phyloP scores from a whole-genome alignment of 805 yeast species.

The Torulaspora delbrueckii region DNA sequence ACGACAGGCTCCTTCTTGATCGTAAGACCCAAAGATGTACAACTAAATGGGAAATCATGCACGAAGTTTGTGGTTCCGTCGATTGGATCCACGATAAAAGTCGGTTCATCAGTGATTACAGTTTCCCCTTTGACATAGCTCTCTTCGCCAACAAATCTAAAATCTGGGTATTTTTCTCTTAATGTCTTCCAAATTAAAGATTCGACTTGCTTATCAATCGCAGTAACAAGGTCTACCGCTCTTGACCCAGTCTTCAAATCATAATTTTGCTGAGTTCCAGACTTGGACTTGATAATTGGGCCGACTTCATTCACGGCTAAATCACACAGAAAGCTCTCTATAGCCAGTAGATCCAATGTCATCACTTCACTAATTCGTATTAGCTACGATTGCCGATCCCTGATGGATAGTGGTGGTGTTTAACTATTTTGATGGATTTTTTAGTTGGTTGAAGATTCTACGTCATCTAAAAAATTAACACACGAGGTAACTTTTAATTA shows the following conservation, averaged over 20 bases:
- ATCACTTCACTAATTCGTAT: background rate
- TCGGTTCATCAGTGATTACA: slow-evolving; percentile 45
- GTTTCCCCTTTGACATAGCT: slow-evolving; percentile 47
- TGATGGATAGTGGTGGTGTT: no score
- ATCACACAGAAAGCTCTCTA: slow-evolving; percentile 26
- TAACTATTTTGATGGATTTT: background rate
- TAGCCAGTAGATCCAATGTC: slow-evolving; percentile 21
- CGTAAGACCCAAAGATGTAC: slow-evolving; percentile 59
- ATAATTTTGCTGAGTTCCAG: slow-evolving; percentile 40
- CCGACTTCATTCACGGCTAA: slow-evolving; percentile 38
- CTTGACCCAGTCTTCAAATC: slow-evolving; percentile 33
- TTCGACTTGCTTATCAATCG: slow-evolving; percentile 57
- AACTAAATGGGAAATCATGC: slow-evolving; percentile 56
- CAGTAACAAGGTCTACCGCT: slow-evolving; percentile 61
- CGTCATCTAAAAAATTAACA: background rate
- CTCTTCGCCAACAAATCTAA: slow-evolving; percentile 57
- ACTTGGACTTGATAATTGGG: slow-evolving; percentile 43
- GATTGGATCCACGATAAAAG: slow-evolving; percentile 58
- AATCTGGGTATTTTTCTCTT: slow-evolving; percentile 42
- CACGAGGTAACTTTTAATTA: background rate
- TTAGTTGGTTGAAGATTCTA: background rate
- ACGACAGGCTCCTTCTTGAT: slow-evolving; percentile 47
- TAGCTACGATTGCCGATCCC: no score
- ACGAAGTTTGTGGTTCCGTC: slow-evolving; percentile 61
- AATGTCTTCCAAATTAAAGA: slow-evolving; percentile 33